Percentiles rank a stretch among this genome's conserved stretches.
Evolutionary conservation across 108 stramenopile genomes (phyloP).

Genomic region (Chaetoceros muelleri): DNA sequence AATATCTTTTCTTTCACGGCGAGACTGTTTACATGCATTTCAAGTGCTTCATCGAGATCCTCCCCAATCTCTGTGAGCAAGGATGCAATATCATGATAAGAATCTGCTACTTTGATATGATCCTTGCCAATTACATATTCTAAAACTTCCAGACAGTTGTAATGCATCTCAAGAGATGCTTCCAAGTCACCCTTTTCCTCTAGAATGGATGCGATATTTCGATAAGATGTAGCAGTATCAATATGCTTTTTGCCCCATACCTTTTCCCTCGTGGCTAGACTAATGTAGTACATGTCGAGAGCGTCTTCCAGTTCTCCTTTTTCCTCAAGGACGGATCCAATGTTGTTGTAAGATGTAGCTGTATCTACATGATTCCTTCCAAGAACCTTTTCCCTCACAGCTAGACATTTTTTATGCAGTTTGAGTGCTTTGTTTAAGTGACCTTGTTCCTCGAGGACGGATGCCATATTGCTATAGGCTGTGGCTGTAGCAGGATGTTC

Average conservation of each 20-base stretch:
- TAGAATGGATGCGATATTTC: conserved; percentile 18
- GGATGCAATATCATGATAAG: too few relatives aligned
- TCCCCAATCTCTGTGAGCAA: too few relatives aligned
- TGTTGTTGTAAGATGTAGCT: conserved; percentile 10
- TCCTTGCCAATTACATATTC: too few relatives aligned
- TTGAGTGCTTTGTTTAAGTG: conserved; percentile 14
- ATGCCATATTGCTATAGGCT: conserved; percentile 10
- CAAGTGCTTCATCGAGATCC: too few relatives aligned
- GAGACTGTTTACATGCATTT: too few relatives aligned
- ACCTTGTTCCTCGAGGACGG: conserved; percentile 16
- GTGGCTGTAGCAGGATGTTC: too few relatives aligned
- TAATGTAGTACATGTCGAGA: conserved; percentile 18
- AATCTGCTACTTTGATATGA: too few relatives aligned
- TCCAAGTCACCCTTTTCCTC: too few relatives aligned
- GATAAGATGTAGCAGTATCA: conserved; percentile 13
- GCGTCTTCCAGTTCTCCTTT: conserved; percentile 13
- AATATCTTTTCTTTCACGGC: too few relatives aligned
- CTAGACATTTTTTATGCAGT: conserved; percentile 10
- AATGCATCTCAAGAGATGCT: too few relatives aligned
- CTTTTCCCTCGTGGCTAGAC: conserved; percentile 14
- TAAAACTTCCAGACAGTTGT: too few relatives aligned
- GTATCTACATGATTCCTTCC: conserved; percentile 19
- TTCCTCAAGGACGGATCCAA: conserved; percentile 9
- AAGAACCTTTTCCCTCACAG: conserved; percentile 10
- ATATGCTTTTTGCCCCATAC: conserved; percentile 22